Conservation (phyloP, 805 yeast species). For the Barnettozyma sucrosica region DNA sequence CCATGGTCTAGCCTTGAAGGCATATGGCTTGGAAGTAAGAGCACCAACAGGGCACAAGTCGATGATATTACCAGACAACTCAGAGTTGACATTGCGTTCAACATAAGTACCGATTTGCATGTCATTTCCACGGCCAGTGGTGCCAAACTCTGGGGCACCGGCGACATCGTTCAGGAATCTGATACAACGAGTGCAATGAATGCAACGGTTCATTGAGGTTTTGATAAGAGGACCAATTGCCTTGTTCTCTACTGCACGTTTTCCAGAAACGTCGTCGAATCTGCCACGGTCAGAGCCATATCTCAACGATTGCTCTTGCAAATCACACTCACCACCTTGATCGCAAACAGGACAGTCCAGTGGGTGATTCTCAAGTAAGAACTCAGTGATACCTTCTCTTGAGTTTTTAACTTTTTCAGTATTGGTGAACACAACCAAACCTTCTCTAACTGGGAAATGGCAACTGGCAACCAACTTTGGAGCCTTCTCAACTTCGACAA, state of each 20-base stretch:
- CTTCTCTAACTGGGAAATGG: conserved; percentile 86
- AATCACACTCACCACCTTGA: conserved; percentile 92
- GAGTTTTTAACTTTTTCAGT: conserved; percentile 74
- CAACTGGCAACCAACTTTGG: conserved; percentile 89
- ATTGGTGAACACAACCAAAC: conserved; percentile 81
- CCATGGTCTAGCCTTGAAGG: conserved; percentile 93
- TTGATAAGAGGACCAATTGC: conserved; percentile 85
- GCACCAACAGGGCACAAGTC: conserved; percentile 94
- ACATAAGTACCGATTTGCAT: conserved; percentile 88
- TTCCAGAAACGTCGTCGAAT: conserved; percentile 73
- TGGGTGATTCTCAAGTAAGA: conserved; percentile 84
- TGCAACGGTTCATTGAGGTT: conserved; percentile 89
- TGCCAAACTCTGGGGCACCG: conserved; percentile 88
- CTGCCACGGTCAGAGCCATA: conserved; percentile 86
- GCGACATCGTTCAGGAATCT: conserved; percentile 88
- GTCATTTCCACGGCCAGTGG: conserved; percentile 87
- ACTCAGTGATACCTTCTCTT: conserved; percentile 87
- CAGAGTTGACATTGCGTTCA: conserved; percentile 78
- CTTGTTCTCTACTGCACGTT: conserved; percentile 86
- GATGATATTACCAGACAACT: conserved; percentile 79
- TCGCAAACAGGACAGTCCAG: conserved; percentile 90
- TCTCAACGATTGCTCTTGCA: conserved; percentile 80
- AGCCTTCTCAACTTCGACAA: conserved; percentile 83
- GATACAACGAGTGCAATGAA: conserved; percentile 88
- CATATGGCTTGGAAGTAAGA: conserved; percentile 81